Evolutionary conservation across 257 asterid genomes (phyloP), one percentile per base, ranked within the genome.

Genomic region (Rhazya stricta): DNA sequence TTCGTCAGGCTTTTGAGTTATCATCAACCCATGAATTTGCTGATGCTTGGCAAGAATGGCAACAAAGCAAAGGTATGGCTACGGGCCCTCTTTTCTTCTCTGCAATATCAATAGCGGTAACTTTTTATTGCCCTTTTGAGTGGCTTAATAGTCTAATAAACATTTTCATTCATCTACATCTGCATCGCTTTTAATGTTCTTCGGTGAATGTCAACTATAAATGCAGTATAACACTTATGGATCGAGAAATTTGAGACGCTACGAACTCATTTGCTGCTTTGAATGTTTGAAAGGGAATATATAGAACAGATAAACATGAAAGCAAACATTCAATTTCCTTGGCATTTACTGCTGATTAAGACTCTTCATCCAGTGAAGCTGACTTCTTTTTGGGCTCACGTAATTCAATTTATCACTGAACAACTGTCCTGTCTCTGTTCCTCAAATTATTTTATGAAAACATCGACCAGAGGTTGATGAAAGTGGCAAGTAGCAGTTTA

Each of bases 331-430:
- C 54, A 63, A 27, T 36, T 50, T 46, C 13, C 30, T 69, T 63
- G 73, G 80, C 75, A 23, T 74, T 71, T 23, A 75, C 65, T 74
- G 76, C 58, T 72, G 81, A 77, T 67, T 82, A 67, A 29, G 83
- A 82, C 79, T 13, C 30, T 61, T 69, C 74, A 60, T 50, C 51
- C 69, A n/a, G 58, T 48, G 63, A 65, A 48, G 39, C 73, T 51
- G 75, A n/a, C 62, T 45, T 73, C 56, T 73, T 79, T 53, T 60
- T 62, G 50, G 34, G 67, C 62, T 50, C 74, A 61, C 56, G 34
- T 11, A 43, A 43, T n/a, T n/a, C 43, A 30, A 43, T 25, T 36
- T 53, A n/a, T 42, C 61, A 15, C 3, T 48, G 32, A 10, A n/a
- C 43, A 65, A 25, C 30, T 25, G 25, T 30, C 2, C 2, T 41